Percentiles rank a stretch among this genome's conserved stretches.
Conservation (phyloP, 2,329 filamentous ascomycete genomes). For the Fusarium sambucinum region DNA sequence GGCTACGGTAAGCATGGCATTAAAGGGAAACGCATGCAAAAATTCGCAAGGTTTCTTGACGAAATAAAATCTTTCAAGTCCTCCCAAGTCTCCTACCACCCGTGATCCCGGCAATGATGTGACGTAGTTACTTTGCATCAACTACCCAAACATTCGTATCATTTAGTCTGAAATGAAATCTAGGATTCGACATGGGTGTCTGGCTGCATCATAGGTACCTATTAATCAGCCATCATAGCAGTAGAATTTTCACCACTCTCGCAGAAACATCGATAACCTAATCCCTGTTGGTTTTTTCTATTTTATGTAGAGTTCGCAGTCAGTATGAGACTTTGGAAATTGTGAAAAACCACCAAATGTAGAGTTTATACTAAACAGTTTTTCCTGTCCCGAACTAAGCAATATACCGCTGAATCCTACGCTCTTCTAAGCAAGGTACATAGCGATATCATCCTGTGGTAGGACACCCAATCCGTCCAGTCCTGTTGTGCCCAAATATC, state of each 20-base stretch:
- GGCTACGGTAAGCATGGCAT: constrained; percentile 57
- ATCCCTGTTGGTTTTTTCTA: not conserved
- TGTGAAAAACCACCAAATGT: no score
- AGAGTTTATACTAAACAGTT: not conserved
- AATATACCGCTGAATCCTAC: not conserved
- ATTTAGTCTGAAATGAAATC: not conserved
- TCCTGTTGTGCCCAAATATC: constrained; percentile 23
- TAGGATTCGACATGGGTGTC: not conserved
- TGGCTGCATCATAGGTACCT: not conserved
- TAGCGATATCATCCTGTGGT: not conserved
- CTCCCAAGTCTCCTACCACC: constrained; percentile 35
- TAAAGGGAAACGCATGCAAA: constrained; percentile 55
- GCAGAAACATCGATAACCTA: not conserved
- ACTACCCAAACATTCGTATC: not conserved
- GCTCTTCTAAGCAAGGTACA: not conserved
- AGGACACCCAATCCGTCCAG: constrained; percentile 1
- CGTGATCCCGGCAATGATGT: constrained; percentile 11
- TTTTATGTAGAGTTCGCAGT: no score
- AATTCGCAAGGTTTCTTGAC: constrained; percentile 54
- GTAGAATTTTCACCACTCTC: not conserved
- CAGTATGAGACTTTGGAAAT: no score
- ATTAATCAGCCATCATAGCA: no score
- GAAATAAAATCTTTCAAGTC: constrained; percentile 55
- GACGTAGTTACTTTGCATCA: not conserved
- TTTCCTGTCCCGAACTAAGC: not conserved